Evolutionary conservation across 2,329 filamentous ascomycete genomes (phyloP), one percentile per base, ranked within the genome.

Genomic region (Botrytis galanthina): DNA sequence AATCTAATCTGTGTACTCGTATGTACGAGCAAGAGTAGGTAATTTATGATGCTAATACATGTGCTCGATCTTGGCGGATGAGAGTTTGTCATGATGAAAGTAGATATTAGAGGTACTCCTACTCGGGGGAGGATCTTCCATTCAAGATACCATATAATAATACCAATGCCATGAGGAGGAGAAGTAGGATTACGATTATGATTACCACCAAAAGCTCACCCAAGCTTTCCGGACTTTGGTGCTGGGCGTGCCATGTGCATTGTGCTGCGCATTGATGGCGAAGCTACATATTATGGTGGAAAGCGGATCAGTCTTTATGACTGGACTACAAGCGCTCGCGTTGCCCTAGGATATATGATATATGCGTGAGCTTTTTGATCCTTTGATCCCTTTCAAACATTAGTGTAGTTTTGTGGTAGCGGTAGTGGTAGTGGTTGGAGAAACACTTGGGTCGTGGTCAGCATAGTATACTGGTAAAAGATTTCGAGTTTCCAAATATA

Each of bases 271-370:
- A 66, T 48, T 35, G 44, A 44, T 66, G 18, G 42, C 44, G n/a
- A 66, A 48, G 42, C 37, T 51, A 51, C 44, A 22, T 29, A 8
- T n/a, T 29, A 8, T 16, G 26, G 51, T 42, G 35, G 61, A n/a
- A 51, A 51, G 51, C 20, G 32, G 8, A 51, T 35, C 48, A 4
- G 44, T 37, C 5, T 14, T 51, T 51, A 12, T 67, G 26, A 67
- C 32, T 67, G 63, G 44, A 51, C 46, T 39, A 39, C 46, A 51
- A 67, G 46, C 64, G 64, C 64, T 67, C 60, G 64, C 32, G 37
- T 67, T 67, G 64, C 64, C 64, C 64, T 67, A 51, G 64, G 64
- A 39, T 67, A 51, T 39, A 51, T n/a, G 37, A 39, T 39, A 39
- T 39, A 39, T 39, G 44, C 46, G 46, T 51, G 64, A 64, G 62